Evolutionary conservation across 129 eudicot species (phyloP).

Genomic region (Chrysanthemum seticuspe): DNA sequence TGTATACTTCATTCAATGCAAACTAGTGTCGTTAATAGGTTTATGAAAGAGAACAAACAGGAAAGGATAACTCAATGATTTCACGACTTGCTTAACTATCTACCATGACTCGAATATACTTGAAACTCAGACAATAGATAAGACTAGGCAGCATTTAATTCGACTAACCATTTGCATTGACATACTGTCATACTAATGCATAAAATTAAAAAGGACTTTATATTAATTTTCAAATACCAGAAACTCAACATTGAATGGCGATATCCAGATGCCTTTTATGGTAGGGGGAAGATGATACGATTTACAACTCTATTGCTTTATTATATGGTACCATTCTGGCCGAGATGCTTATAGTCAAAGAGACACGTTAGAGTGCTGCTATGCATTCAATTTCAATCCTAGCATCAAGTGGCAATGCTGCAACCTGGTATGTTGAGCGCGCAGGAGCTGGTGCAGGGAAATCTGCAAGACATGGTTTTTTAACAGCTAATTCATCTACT

Average conservation of each 20-base stretch:
- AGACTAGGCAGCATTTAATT: no score
- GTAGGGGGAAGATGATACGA: neutral
- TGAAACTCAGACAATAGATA: no score
- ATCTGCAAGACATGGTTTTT: conserved; percentile 44
- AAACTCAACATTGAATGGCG: conserved; percentile 6
- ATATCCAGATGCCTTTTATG: neutral
- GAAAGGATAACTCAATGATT: no score
- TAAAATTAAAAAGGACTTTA: no score
- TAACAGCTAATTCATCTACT: neutral
- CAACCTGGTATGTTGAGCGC: conserved; percentile 92
- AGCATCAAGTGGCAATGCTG: conserved; percentile 88
- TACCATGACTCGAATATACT: no score
- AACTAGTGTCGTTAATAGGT: no score
- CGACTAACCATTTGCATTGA: no score
- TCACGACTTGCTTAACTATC: no score
- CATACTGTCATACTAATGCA: no score
- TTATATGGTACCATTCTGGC: conserved; percentile 9
- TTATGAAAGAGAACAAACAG: no score
- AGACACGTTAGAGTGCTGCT: conserved; percentile 49
- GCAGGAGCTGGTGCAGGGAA: conserved; percentile 92
- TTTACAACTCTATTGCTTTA: conserved; percentile 27
- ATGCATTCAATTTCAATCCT: conserved; percentile 91
- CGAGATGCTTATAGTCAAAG: conserved; percentile 4
- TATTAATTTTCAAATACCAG: conserved; percentile 2
- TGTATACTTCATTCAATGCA: no score